phyloP scores from a whole-genome alignment of 352 stramenopile species.

The Phytophthora tubulina region DNA sequence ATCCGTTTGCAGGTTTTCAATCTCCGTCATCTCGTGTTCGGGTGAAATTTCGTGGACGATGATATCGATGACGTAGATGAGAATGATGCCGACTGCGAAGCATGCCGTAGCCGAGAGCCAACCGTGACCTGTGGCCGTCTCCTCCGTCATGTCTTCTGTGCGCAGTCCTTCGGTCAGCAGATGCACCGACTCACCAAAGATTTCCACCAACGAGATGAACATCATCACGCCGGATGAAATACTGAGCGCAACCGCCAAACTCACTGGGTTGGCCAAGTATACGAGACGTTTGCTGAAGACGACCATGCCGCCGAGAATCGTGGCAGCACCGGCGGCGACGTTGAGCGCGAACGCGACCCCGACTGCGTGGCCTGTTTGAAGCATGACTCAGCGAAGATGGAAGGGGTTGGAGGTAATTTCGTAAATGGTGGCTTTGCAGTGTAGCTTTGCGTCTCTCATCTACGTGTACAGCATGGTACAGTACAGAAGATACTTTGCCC shows the following conservation, averaged over 20 bases:
- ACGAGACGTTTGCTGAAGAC: slow-evolving; percentile 61
- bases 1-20: slow-evolving; percentile 42
- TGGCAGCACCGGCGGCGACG: slow-evolving; percentile 52
- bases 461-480: too few species aligned
- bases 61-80: slow-evolving; percentile 60
- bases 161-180: slow-evolving; percentile 46
- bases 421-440: neutral
- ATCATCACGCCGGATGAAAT: slow-evolving; percentile 60
- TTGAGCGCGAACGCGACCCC: slow-evolving; percentile 29
- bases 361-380: slow-evolving; percentile 45
- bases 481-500: neutral
- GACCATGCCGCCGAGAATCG: slow-evolving; percentile 58
- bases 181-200: slow-evolving; percentile 55
- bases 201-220: slow-evolving; percentile 59
- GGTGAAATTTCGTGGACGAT: slow-evolving; percentile 54
- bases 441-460: neutral
- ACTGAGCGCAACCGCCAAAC: slow-evolving; percentile 85
- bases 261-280: slow-evolving; percentile 46
- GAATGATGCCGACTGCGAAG: slow-evolving; percentile 86
- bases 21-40: slow-evolving; percentile 38
- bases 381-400: slow-evolving; percentile 22
- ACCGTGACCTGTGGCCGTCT: slow-evolving; percentile 52
- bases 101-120: slow-evolving; percentile 86
- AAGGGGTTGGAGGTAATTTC: neutral
- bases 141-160: slow-evolving; percentile 41